These are phyloP conservation scores for Neurospora intermedia DNA, from an alignment of 495 filamentous ascomycete species.

Conservation along the genomic window DNA sequence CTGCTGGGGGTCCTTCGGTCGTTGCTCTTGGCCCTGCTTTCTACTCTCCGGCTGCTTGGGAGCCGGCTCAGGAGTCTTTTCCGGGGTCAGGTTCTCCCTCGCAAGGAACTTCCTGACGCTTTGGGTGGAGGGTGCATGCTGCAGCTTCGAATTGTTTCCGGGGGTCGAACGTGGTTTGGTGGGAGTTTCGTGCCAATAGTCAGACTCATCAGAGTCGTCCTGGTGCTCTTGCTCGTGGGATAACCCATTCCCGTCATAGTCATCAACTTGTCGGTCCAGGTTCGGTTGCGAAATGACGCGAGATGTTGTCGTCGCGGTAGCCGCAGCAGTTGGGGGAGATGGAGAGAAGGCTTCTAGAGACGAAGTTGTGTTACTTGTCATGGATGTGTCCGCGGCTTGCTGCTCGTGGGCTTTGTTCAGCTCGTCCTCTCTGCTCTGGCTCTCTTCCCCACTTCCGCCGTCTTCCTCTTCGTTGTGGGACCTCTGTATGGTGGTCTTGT, in stretches of 20 bases:
- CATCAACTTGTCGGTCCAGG: conserved; percentile 7
- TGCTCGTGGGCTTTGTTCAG: conserved; percentile 10
- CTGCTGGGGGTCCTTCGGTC: conserved; percentile 8
- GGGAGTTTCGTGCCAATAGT: conserved; percentile 1
- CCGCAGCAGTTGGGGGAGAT: conserved; percentile 59
- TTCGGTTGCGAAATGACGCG: conserved; percentile 39
- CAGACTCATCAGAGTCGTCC: background rate
- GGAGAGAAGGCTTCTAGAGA: conserved; percentile 45
- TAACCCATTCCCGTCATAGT: conserved; percentile 2
- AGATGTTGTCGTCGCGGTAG: conserved; percentile 46
- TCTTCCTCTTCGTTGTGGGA: background rate
- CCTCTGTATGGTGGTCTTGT: conserved; percentile 8
- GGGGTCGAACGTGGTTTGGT: conserved; percentile 11
- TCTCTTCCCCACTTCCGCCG: background rate
- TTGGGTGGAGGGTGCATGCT: conserved; percentile 8
- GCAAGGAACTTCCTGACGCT: conserved; percentile 26
- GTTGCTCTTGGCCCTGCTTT: conserved; percentile 20
- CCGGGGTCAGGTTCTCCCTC: conserved; percentile 38
- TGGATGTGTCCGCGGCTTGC: conserved; percentile 21
- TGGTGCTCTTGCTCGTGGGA: conserved; percentile 1
- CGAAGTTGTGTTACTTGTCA: conserved; percentile 38
- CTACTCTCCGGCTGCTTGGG: conserved; percentile 9
- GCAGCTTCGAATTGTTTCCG: background rate
- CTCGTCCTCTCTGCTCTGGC: background rate
- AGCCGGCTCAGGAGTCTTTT: conserved; percentile 8